Evolutionary conservation across 257 asterid genomes (phyloP).

Genomic region (Knoxia roxburghii): DNA sequence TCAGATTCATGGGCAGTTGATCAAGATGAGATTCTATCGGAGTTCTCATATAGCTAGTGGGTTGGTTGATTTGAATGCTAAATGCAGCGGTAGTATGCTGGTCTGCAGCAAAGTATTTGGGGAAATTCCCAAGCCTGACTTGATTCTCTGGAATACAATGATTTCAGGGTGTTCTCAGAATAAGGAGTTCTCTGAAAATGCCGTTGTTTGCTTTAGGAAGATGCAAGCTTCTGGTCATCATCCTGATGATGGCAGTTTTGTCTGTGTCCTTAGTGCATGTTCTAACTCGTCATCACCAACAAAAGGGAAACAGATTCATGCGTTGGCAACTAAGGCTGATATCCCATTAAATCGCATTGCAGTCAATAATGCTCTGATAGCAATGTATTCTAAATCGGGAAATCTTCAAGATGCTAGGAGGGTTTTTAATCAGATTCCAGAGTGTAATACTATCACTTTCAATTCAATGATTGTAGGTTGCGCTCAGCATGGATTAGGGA

Average conservation of each 20-base stretch:
- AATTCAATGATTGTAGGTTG: conserved; percentile 71
- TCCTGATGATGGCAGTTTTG: conserved; percentile 75
- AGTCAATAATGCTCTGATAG: conserved; percentile 55
- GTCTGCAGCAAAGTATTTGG: conserved; percentile 43
- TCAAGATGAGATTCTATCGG: conserved; percentile 52
- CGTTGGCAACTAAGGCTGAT: conserved; percentile 49
- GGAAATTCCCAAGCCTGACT: conserved; percentile 48
- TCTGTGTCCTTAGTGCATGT: conserved; percentile 53
- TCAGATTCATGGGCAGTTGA: conserved; percentile 58
- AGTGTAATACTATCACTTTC: conserved; percentile 48
- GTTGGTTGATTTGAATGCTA: conserved; percentile 61
- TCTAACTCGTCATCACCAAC: conserved; percentile 53
- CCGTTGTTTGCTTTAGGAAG: conserved; percentile 51
- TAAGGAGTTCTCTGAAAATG: conserved; percentile 52
- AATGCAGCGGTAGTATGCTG: conserved; percentile 37
- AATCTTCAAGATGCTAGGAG: conserved; percentile 49
- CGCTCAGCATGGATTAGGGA: conserved; percentile 70
- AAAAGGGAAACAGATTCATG: conserved; percentile 70
- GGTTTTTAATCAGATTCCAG: conserved; percentile 53
- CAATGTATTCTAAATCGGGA: conserved; percentile 79
- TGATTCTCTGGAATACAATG: conserved; percentile 79
- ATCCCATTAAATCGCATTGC: conserved; percentile 41
- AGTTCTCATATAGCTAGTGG: conserved; percentile 67
- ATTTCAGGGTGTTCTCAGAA: conserved; percentile 58
- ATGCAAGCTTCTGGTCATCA: conserved; percentile 54